phyloP scores from a whole-genome alignment of 2,329 filamentous ascomycete species.

The Colletotrichum liaoningense region DNA sequence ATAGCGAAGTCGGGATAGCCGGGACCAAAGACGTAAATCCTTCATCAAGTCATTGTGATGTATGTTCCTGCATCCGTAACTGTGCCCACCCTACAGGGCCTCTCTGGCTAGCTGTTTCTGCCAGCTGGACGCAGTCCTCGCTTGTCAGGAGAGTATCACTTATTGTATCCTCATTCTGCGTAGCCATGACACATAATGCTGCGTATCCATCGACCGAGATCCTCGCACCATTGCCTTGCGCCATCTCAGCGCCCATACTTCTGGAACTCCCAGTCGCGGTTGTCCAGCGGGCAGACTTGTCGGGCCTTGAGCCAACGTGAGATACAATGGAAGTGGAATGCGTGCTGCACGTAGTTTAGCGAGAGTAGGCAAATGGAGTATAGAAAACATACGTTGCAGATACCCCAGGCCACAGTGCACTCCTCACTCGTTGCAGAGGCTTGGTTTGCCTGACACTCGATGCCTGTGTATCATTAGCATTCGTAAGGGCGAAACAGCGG shows the following conservation, averaged over 20 bases:
- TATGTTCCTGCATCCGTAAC: constrained; percentile 2
- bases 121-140: not conserved
- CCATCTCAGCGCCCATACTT: constrained; percentile 84
- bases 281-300: constrained; percentile 97
- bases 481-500: not conserved
- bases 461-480: constrained; percentile 65
- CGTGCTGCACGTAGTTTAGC: constrained; percentile 72
- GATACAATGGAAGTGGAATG: constrained; percentile 99
- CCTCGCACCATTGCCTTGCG: constrained; percentile 37
- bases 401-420: constrained; percentile 98
- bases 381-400: constrained; percentile 86
- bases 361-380: not conserved
- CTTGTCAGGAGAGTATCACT: not conserved
- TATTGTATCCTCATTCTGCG: not conserved
- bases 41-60: constrained; percentile 4
- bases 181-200: not conserved
- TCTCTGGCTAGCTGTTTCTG: not conserved
- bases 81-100: constrained; percentile 10
- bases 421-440: constrained; percentile 97
- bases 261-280: constrained; percentile 99
- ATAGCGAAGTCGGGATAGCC: constrained; percentile 33
- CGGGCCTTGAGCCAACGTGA: constrained; percentile 99
- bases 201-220: not conserved
- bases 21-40: not conserved
- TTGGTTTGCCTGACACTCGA: constrained; percentile 99